phyloP scores from a whole-genome alignment of 257 asterid genomes.

The Leptodermis oblonga region DNA sequence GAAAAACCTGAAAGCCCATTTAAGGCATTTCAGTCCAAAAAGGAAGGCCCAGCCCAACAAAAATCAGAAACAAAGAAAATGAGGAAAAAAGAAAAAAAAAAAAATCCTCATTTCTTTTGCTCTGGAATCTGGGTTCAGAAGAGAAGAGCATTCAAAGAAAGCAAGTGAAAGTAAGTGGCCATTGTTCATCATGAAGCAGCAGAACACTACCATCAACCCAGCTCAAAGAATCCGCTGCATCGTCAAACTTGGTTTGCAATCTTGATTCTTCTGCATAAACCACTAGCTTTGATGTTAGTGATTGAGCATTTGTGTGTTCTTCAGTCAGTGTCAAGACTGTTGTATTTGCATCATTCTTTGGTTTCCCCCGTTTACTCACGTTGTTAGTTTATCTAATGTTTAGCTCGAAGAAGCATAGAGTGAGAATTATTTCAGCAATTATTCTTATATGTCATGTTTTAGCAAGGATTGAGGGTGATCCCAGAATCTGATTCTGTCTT shows the following conservation, averaged over 20 bases:
- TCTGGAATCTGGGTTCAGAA: neutral
- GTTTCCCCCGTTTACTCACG: neutral
- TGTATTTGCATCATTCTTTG: neutral
- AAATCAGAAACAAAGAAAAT: no score
- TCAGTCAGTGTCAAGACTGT: slow-evolving; percentile 1
- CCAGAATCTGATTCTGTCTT: slow-evolving; percentile 5
- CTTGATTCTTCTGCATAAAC: neutral
- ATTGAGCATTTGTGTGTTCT: neutral
- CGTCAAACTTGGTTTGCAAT: slow-evolving; percentile 74
- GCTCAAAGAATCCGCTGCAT: slow-evolving; percentile 51
- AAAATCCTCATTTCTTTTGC: neutral
- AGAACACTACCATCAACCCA: slow-evolving; percentile 7
- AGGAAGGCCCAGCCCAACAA: neutral
- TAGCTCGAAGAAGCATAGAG: neutral
- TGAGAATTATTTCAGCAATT: neutral
- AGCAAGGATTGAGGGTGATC: neutral
- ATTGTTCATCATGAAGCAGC: slow-evolving; percentile 6
- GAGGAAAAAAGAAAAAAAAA: neutral
- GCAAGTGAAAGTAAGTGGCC: neutral
- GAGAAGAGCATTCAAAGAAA: neutral
- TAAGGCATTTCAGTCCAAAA: no score
- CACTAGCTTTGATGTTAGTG: neutral
- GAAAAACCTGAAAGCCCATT: no score
- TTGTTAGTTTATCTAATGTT: neutral
- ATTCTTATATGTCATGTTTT: neutral